Evolutionary conservation across 148 eudicot species (phyloP).

Genomic region (Chenopodium berlandieri): DNA sequence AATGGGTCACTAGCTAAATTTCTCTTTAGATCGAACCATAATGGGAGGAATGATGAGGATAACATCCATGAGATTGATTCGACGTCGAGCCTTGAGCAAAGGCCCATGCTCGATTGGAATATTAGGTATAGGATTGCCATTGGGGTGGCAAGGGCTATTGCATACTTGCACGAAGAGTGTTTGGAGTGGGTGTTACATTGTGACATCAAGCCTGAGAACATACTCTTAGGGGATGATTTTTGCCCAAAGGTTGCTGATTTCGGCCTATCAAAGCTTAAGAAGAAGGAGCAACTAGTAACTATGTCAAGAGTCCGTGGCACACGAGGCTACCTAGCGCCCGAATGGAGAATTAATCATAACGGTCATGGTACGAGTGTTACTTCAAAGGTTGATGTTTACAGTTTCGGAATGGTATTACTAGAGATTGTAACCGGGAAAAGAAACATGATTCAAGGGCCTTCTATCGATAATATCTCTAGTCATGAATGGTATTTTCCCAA

Average conservation of each 20-base stretch:
- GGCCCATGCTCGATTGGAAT: conserved; percentile 77
- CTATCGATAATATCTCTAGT: conserved; percentile 39
- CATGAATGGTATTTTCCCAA: conserved; percentile 77
- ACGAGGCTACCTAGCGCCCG: conserved; percentile 85
- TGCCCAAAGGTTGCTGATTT: conserved; percentile 88
- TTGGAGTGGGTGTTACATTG: conserved; percentile 89
- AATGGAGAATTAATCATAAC: conserved; percentile 41
- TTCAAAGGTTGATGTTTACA: conserved; percentile 65
- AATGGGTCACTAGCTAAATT: conserved; percentile 76
- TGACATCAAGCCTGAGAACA: conserved; percentile 89
- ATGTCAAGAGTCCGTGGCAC: conserved; percentile 69
- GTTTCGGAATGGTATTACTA: conserved; percentile 74
- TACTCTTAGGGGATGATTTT: conserved; percentile 78
- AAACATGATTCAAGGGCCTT: conserved; percentile 43
- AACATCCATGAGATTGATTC: conserved; percentile 7
- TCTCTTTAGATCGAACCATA: conserved; percentile 32
- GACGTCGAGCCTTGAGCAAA: conserved; percentile 6
- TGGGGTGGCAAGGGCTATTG: conserved; percentile 89
- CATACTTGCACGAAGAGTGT: conserved; percentile 84
- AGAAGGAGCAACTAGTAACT: conserved; percentile 64
- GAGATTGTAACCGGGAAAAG: conserved; percentile 72
- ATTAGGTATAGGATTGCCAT: conserved; percentile 77
- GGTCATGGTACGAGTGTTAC: conserved; percentile 43
- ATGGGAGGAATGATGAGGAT: conserved; percentile 1
- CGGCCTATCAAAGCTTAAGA: conserved; percentile 71